A percentile compares a stretch with the other conserved stretches of the same genome.
Conservation (phyloP, 306 rosid genomes). For the Boehmeria nivea region DNA sequence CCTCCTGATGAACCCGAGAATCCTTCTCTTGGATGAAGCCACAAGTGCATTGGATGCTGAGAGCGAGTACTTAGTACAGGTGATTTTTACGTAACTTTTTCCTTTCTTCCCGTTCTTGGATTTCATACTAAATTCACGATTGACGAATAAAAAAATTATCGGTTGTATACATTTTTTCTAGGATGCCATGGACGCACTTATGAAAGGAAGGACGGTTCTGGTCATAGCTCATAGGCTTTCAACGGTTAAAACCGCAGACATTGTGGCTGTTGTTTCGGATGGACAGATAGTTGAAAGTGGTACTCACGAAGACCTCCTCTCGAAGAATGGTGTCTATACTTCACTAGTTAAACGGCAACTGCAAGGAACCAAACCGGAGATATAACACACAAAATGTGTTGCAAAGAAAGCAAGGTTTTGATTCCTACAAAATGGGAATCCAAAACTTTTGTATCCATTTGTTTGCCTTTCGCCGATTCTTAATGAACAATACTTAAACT, state of each 20-base stretch:
- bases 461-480: too few relatives aligned
- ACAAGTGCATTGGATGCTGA: slow-evolving; percentile 35
- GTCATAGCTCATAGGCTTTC: slow-evolving; percentile 35
- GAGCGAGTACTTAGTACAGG: slow-evolving; percentile 33
- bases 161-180: not conserved
- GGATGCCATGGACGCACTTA: slow-evolving; percentile 35
- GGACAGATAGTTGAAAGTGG: slow-evolving; percentile 34
- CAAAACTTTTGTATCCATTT: too few relatives aligned
- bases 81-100: not conserved
- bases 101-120: not conserved
- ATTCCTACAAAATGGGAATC: too few relatives aligned
- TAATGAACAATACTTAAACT: too few relatives aligned
- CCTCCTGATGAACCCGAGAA: slow-evolving; percentile 29
- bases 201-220: slow-evolving; percentile 29
- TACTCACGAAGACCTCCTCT: slow-evolving; percentile 26
- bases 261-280: slow-evolving; percentile 27
- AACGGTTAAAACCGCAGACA: slow-evolving; percentile 29
- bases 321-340: slow-evolving; percentile 26
- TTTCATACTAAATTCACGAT: not conserved
- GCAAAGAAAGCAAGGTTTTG: too few relatives aligned
- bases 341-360: slow-evolving; percentile 31
- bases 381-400: too few relatives aligned
- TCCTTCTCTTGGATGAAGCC: slow-evolving; percentile 35
- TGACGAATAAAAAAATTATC: too few relatives aligned
- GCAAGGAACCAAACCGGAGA: slow-evolving; percentile 18